phyloP scores from a whole-genome alignment of 2,329 filamentous ascomycete genomes.

The Aureobasidium sp. region DNA sequence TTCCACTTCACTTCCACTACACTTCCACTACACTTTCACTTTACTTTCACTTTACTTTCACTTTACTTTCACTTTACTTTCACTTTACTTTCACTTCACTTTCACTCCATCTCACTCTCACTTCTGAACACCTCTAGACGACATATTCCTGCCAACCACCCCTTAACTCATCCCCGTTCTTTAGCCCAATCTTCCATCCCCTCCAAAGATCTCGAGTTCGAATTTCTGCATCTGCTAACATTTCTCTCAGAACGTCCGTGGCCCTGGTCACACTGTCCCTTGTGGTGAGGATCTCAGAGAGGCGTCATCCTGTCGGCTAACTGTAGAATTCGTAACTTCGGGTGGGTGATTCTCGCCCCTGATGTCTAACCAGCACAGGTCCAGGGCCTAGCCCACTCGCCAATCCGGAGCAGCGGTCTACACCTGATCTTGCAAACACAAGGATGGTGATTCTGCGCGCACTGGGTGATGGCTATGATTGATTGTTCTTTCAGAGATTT shows the following conservation, averaged over 20 bases:
- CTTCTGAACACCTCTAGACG: background rate
- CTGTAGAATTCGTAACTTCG: background rate
- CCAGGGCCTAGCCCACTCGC: background rate
- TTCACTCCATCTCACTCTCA: background rate
- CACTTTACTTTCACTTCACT: too few species aligned
- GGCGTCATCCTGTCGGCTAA: background rate
- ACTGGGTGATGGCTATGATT: background rate
- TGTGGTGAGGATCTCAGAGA: background rate
- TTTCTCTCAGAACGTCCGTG: background rate
- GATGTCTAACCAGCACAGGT: background rate
- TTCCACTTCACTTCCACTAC: too few species aligned
- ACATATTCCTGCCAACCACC: background rate
- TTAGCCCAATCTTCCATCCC: background rate
- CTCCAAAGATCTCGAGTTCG: background rate
- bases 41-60: too few species aligned
- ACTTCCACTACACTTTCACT: too few species aligned
- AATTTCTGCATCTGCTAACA: background rate
- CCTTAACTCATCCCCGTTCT: background rate
- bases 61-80: too few species aligned
- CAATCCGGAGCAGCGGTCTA: background rate
- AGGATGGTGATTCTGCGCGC: background rate
- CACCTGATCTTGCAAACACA: background rate
- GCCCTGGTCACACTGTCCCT: background rate
- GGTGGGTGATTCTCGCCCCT: background rate
- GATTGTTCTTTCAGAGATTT: background rate